Percentiles rank a stretch among this genome's conserved stretches.
These are phyloP conservation scores for Thelonectria blattea DNA, from an alignment of 2,329 filamentous ascomycete genomes.

Conservation along the genomic window DNA sequence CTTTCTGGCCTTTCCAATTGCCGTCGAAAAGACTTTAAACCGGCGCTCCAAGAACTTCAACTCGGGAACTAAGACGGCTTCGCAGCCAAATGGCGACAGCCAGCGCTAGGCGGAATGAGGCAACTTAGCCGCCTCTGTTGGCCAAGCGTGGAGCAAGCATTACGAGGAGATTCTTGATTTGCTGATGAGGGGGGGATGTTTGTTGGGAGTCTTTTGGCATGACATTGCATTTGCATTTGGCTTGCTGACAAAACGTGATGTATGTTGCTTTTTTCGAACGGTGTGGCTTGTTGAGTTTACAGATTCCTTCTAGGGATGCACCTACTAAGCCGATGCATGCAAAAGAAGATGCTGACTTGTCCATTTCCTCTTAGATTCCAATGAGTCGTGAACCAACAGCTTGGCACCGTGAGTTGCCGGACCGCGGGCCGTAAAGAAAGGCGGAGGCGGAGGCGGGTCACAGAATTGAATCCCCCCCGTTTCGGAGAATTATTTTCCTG, in stretches of 20 bases:
- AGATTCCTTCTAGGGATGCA: too few species aligned
- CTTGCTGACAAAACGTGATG: too few species aligned
- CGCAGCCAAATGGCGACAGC: not conserved
- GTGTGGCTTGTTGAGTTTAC: too few species aligned
- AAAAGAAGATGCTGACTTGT: not conserved
- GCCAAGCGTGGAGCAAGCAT: not conserved
- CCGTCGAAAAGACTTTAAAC: constrained; percentile 3
- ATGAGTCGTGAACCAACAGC: not conserved
- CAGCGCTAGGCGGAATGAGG: constrained; percentile 9
- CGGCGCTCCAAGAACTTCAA: constrained; percentile 7
- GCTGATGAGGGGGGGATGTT: not conserved
- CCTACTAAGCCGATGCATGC: too few species aligned
- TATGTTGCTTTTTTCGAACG: too few species aligned
- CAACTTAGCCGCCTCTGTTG: not conserved
- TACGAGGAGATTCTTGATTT: constrained; percentile 1
- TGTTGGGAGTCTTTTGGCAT: not conserved
- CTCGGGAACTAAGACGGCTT: not conserved
- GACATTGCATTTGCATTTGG: not conserved
- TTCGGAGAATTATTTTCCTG: constrained; percentile 3
- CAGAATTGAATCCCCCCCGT: not conserved
- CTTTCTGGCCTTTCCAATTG: not conserved
- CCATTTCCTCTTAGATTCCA: not conserved
- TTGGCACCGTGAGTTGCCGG: not conserved
- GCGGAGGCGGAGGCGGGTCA: not conserved
- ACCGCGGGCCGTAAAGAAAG: not conserved